Evolutionary conservation across 257 asterid species (phyloP).

Genomic region (Capsicum rhomboideum): DNA sequence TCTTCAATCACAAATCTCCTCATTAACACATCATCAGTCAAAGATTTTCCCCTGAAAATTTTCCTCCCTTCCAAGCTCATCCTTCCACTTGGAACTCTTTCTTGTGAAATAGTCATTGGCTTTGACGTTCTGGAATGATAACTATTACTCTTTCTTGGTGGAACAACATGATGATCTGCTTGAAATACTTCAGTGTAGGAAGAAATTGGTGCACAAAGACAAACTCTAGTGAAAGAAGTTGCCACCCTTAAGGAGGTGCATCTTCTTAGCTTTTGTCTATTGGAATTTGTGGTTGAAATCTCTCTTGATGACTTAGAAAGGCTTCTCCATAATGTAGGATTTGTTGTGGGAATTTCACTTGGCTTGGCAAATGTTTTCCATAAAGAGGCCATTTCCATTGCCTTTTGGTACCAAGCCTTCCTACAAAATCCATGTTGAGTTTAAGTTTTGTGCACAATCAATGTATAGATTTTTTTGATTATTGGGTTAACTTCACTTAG

Average conservation of each 20-base stretch:
- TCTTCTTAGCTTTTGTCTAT: constrained; percentile 49
- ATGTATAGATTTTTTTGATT: no score
- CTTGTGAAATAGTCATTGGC: constrained; percentile 19
- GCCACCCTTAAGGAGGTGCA: constrained; percentile 68
- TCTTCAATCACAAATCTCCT: constrained; percentile 81
- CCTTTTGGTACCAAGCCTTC: constrained; percentile 94
- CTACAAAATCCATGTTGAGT: constrained; percentile 13
- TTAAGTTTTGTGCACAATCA: not conserved
- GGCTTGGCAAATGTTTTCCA: constrained; percentile 56
- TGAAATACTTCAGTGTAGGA: constrained; percentile 73
- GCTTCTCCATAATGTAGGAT: constrained; percentile 40
- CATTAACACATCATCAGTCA: constrained; percentile 80
- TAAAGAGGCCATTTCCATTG: constrained; percentile 58
- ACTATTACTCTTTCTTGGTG: constrained; percentile 67
- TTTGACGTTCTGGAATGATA: constrained; percentile 47
- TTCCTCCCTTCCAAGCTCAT: constrained; percentile 64
- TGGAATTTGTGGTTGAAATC: constrained; percentile 13
- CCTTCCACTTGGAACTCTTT: constrained; percentile 57
- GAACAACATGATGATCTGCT: constrained; percentile 35
- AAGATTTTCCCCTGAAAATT: constrained; percentile 68
- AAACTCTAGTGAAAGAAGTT: constrained; percentile 68
- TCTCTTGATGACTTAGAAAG: constrained; percentile 35
- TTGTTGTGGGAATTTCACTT: constrained; percentile 32
- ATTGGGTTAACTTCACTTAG: not conserved
- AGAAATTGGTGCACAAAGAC: constrained; percentile 78